Evolutionary conservation across 176 grass and related monocot genomes (phyloP).

Genomic region (Triticum urartu): DNA sequence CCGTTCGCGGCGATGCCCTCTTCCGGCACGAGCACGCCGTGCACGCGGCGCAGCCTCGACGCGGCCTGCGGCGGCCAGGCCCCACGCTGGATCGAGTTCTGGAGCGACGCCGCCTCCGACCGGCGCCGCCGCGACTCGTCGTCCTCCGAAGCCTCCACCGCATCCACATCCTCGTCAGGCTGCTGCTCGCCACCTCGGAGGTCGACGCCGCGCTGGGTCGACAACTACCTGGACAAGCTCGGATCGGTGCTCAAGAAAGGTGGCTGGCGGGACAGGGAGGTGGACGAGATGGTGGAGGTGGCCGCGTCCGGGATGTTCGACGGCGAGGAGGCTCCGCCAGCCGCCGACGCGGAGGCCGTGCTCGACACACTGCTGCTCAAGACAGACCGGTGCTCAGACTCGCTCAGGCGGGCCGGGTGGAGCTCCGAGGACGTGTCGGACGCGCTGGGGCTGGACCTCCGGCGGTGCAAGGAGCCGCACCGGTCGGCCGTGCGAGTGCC

Average conservation of each 20-base stretch:
- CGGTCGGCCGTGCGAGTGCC: conserved; percentile 45
- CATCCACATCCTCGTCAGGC: conserved; percentile 45
- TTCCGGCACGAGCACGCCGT: conserved; percentile 16
- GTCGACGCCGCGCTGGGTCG: conserved; percentile 65
- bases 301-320: conserved; percentile 66
- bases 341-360: conserved; percentile 50
- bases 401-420: conserved; percentile 81
- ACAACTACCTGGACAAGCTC: conserved; percentile 74
- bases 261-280: conserved; percentile 85
- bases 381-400: conserved; percentile 77
- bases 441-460: conserved; percentile 61
- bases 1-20: neutral
- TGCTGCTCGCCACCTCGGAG: conserved; percentile 30
- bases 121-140: conserved; percentile 84
- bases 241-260: conserved; percentile 69
- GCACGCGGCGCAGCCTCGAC: conserved; percentile 77
- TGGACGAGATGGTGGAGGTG: conserved; percentile 76
- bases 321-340: conserved; percentile 38
- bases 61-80: conserved; percentile 50
- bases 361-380: conserved; percentile 78
- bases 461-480: conserved; percentile 27
- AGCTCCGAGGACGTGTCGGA: conserved; percentile 88
- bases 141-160: conserved; percentile 71
- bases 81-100: conserved; percentile 98
- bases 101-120: conserved; percentile 90